These are phyloP conservation scores for Penicillium arizonense DNA, from an alignment of 495 filamentous ascomycete species.

Conservation along the genomic window DNA sequence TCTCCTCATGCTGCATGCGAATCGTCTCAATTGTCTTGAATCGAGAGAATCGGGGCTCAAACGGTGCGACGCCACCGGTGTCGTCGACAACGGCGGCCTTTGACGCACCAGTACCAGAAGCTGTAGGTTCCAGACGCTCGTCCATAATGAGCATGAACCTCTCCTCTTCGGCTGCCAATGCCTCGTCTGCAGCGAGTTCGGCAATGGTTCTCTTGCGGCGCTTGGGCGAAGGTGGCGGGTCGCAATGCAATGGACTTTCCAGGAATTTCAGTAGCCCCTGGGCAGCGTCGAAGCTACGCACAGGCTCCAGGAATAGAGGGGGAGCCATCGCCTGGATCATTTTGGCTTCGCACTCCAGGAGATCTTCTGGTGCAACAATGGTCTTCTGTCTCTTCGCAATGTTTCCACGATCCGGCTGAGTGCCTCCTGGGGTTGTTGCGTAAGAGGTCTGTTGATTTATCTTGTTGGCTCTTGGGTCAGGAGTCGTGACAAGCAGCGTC, in stretches of 20 bases:
- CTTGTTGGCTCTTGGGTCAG: conserved; percentile 51
- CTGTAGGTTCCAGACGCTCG: conserved; percentile 67
- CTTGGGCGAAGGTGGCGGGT: conserved; percentile 78
- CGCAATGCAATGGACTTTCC: conserved; percentile 70
- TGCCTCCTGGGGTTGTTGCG: conserved; percentile 66
- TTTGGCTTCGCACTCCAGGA: conserved; percentile 71
- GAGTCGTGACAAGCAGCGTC: conserved; percentile 70
- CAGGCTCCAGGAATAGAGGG: conserved; percentile 74
- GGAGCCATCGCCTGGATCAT: conserved; percentile 67
- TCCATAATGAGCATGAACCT: conserved; percentile 92
- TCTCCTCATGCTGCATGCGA: conserved; percentile 71
- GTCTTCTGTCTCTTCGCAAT: conserved; percentile 74
- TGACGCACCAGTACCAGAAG: conserved; percentile 52
- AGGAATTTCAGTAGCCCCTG: conserved; percentile 67
- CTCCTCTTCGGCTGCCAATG: conserved; percentile 82
- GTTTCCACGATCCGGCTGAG: conserved; percentile 41
- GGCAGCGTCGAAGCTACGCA: conserved; percentile 62
- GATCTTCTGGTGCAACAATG: conserved; percentile 67
- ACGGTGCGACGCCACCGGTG: conserved; percentile 63
- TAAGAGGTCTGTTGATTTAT: conserved; percentile 51
- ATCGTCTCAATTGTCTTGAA: conserved; percentile 91
- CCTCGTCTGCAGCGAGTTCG: conserved; percentile 91
- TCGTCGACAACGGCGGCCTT: conserved; percentile 72
- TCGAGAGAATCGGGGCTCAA: conserved; percentile 83
- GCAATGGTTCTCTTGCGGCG: conserved; percentile 89